phyloP scores from a whole-genome alignment of 2,329 filamentous ascomycete genomes.

The Mariannaea sp. region DNA sequence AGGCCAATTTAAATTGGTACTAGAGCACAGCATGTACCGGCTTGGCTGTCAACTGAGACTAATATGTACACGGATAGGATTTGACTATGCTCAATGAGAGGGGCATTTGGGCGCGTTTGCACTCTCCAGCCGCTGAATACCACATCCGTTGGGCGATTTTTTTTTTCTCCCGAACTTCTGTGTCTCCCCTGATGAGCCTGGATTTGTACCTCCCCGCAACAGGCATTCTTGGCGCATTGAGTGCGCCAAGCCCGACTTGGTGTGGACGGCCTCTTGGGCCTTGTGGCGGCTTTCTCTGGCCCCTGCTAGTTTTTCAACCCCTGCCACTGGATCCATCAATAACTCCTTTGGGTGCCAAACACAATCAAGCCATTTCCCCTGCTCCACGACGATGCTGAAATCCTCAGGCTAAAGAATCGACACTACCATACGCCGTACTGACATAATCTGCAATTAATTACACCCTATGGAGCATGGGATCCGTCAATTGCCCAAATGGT shows the following conservation, averaged over 20 bases:
- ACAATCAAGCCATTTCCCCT: neutral
- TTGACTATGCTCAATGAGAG: too few species aligned
- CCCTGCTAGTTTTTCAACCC: slow-evolving; percentile 5
- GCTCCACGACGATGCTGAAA: slow-evolving; percentile 7
- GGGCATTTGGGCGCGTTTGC: too few species aligned
- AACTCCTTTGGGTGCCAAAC: slow-evolving; percentile 1
- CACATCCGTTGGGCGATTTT: neutral
- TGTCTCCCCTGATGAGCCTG: neutral
- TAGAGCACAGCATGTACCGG: too few species aligned
- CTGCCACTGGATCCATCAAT: neutral
- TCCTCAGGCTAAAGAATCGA: slow-evolving; percentile 3
- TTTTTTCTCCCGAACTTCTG: neutral
- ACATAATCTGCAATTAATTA: neutral
- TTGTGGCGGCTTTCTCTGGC: slow-evolving; percentile 1
- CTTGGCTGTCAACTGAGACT: too few species aligned
- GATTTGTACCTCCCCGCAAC: slow-evolving; percentile 7
- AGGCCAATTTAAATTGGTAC: too few species aligned
- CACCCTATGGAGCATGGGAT: too few species aligned
- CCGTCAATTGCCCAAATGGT: slow-evolving; percentile 13
- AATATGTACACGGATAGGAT: too few species aligned
- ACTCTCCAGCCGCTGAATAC: neutral
- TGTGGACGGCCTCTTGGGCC: neutral
- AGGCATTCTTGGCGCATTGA: slow-evolving; percentile 4
- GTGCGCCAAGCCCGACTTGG: slow-evolving; percentile 4
- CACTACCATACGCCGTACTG: neutral